Evolutionary conservation across 345 rosid species (phyloP).

Genomic region (Trapa incisa): DNA sequence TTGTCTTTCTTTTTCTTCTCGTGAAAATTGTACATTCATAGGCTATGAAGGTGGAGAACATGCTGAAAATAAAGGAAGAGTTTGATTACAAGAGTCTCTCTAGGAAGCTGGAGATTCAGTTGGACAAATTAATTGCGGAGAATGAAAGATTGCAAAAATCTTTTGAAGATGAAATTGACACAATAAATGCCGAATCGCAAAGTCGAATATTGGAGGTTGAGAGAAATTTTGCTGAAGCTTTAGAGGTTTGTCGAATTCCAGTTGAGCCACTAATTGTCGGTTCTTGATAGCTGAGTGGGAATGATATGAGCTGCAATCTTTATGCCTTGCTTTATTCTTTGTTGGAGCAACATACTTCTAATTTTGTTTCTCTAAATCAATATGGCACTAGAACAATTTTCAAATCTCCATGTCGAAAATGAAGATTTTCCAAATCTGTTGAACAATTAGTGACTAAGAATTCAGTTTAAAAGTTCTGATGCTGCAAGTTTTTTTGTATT

Average conservation of each 20-base stretch:
- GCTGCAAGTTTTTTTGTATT: neutral
- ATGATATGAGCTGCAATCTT: neutral
- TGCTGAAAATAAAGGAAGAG: constrained; percentile 96
- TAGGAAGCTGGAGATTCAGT: constrained; percentile 75
- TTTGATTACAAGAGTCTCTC: constrained; percentile 97
- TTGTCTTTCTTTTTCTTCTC: neutral
- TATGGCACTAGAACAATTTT: neutral
- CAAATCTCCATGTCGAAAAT: neutral
- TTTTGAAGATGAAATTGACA: constrained; percentile 80
- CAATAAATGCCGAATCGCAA: constrained; percentile 61
- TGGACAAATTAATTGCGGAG: constrained; percentile 86
- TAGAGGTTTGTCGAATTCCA: constrained; percentile 48
- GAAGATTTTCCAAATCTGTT: neutral
- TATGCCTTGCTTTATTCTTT: neutral
- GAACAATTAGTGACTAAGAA: neutral
- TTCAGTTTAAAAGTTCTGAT: neutral
- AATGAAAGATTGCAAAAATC: constrained; percentile 90
- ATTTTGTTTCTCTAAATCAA: neutral
- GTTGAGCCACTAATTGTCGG: neutral
- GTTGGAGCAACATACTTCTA: neutral
- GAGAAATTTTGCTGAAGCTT: constrained; percentile 64
- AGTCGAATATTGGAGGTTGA: constrained; percentile 67
- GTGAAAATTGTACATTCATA: constrained; percentile 10
- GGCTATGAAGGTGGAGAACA: constrained; percentile 99
- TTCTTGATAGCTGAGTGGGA: neutral